Base-by-base conservation (phyloP, 768 basidiomycete genomes). In the Boletus sensibilis region DNA sequence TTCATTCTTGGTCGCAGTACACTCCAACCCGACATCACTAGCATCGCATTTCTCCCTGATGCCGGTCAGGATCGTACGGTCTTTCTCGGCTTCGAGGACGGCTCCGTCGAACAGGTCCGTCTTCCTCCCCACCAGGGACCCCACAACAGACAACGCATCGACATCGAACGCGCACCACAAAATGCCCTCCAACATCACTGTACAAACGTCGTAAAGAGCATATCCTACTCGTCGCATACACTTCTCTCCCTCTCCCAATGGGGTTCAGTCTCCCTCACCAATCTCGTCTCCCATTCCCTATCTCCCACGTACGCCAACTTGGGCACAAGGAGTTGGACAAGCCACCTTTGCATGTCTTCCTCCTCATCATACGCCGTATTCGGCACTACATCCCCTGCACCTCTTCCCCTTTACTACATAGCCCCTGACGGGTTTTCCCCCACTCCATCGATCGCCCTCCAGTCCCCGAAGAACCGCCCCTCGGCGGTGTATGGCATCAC, bases 401-500 rank as follows among this genome's bases (percentile, higher is more conserved):
- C 90, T 4, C 76, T 92, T 29, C 74, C 75, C 35, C 71, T 90
- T 18, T 78, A 90, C 67, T 55, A 78, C 37, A 74, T 92, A 53
- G 64, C 75, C 8, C 73, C 79, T 42, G 75, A 77, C 21, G 72
- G 71, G 0, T 59, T 90, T n/a, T 75, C 78, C 5, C 53, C 70
- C 12, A 68, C 62, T 1, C 85, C 90, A 7, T 74, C 76, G 41
- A 75, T 80, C 43, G 67, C 78, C 55, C 75, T 90, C 46, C 74
- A 76, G 51, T 73, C 79, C 8, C 63, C 69, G 29, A 67, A 71
- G 51, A 58, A 65, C 34, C 42, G 55, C 45, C 64, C 69, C 4
- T 80, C 84, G 34, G 88, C 90, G 1, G 91, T 91, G 11, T 92
- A 92, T 72, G 87, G 82, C 41, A 81, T 94, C 67, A 74, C 82